These are phyloP conservation scores for Talaromyces sp. DNA, from an alignment of 2,329 filamentous ascomycete species.

Conservation along the genomic window DNA sequence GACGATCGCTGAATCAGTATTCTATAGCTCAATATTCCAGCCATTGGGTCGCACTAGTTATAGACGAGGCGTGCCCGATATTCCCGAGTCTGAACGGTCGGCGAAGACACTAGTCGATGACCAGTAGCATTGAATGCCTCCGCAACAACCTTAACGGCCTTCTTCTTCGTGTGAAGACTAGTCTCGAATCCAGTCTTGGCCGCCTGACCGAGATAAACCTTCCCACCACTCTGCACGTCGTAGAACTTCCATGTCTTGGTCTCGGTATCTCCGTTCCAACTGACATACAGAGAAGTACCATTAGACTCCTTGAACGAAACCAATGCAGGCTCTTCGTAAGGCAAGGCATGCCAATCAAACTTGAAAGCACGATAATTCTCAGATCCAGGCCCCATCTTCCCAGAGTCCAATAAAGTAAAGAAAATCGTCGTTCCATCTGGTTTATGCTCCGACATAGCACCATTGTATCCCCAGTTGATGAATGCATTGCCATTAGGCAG, in stretches of 20 bases:
- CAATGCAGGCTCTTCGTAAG: conserved; percentile 10
- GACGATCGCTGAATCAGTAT: too few species aligned
- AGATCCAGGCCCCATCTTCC: conserved; percentile 10
- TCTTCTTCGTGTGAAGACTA: conserved; percentile 11
- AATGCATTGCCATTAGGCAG: conserved; percentile 16
- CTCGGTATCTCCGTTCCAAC: conserved; percentile 18
- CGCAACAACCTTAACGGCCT: conserved; percentile 8
- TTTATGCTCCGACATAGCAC: conserved; percentile 12
- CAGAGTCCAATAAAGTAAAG: conserved; percentile 10
- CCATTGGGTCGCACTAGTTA: not conserved
- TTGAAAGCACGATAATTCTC: conserved; percentile 17
- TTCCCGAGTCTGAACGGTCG: not conserved
- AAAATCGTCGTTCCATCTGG: conserved; percentile 13
- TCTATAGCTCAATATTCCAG: not conserved
- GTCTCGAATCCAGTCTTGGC: conserved; percentile 6
- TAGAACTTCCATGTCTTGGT: conserved; percentile 14
- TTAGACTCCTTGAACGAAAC: conserved; percentile 11
- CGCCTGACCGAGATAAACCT: conserved; percentile 1
- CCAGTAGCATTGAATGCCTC: conserved; percentile 9
- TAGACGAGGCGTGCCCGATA: conserved; percentile 2
- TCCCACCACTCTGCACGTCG: not conserved
- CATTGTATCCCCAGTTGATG: conserved; percentile 16
- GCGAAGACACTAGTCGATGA: conserved; percentile 6
- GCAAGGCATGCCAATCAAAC: conserved; percentile 14
- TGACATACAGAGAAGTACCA: conserved; percentile 12